phyloP scores from a whole-genome alignment of 768 basidiomycete species.

The Rhodotorula diobovata region DNA sequence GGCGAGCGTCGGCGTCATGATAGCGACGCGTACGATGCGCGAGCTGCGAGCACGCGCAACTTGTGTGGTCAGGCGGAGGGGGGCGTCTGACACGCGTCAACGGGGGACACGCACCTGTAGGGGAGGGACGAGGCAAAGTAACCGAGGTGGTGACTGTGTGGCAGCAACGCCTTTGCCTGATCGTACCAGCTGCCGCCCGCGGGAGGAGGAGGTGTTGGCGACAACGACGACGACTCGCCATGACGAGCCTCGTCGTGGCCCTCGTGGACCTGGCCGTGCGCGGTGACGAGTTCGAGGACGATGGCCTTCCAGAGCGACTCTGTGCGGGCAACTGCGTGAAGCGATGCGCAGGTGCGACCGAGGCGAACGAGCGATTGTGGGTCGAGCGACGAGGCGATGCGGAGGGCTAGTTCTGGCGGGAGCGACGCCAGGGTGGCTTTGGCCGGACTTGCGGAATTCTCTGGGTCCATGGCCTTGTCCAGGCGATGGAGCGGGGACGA shows the following conservation, averaged over 20 bases:
- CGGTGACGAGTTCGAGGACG: slow-evolving; percentile 1
- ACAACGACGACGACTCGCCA: neutral
- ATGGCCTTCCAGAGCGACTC: slow-evolving; percentile 13
- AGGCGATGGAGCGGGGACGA: neutral
- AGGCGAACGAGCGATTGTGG: slow-evolving; percentile 20
- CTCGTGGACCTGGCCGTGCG: neutral
- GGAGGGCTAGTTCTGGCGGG: slow-evolving; percentile 30
- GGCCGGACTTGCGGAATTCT: neutral
- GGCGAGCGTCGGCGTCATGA: neutral
- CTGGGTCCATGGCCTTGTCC: neutral
- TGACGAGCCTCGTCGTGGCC: neutral
- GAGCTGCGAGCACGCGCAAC: slow-evolving; percentile 10
- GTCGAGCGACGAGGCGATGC: slow-evolving; percentile 11
- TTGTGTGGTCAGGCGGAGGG: neutral
- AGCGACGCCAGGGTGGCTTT: neutral
- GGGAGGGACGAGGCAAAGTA: slow-evolving; percentile 20
- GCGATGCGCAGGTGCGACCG: neutral
- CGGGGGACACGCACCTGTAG: slow-evolving; percentile 20
- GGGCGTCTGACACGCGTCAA: neutral
- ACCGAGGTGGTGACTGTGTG: slow-evolving; percentile 6
- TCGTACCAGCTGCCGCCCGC: slow-evolving; percentile 9
- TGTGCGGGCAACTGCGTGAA: neutral
- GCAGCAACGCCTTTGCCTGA: slow-evolving; percentile 10
- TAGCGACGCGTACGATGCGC: slow-evolving; percentile 18
- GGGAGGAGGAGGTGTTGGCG: too few species aligned